Evolutionary conservation across 2,329 filamentous ascomycete species (phyloP).

Genomic region (Cytospora paraplurivora): DNA sequence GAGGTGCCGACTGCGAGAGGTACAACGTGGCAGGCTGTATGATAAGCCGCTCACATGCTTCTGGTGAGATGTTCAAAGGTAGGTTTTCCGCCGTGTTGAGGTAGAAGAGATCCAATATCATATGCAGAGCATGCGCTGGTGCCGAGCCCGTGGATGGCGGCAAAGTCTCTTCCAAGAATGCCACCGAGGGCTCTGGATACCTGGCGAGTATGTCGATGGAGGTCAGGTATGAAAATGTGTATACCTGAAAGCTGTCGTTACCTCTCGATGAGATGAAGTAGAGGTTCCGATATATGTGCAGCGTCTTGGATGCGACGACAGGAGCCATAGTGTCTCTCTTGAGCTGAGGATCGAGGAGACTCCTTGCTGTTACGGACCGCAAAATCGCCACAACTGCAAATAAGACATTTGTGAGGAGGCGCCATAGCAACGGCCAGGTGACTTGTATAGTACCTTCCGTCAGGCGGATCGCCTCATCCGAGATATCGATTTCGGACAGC

Average conservation of each 20-base stretch:
- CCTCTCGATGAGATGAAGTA: conserved; percentile 81
- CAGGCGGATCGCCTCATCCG: conserved; percentile 65
- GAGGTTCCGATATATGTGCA: conserved; percentile 74
- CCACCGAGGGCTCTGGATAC: conserved; percentile 65
- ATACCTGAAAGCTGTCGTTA: conserved; percentile 76
- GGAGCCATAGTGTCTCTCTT: conserved; percentile 55
- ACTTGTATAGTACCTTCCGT: conserved; percentile 65
- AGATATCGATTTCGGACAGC: conserved; percentile 70
- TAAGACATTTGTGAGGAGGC: conserved; percentile 71
- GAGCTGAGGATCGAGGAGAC: conserved; percentile 54
- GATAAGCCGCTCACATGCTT: conserved; percentile 71
- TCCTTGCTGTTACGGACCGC: conserved; percentile 71
- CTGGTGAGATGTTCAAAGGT: conserved; percentile 66
- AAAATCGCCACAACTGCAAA: conserved; percentile 75
- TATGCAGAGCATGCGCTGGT: conserved; percentile 65
- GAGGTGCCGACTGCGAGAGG: conserved; percentile 53
- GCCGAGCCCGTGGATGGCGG: conserved; percentile 53
- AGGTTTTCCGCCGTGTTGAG: conserved; percentile 86
- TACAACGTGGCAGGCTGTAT: conserved; percentile 75
- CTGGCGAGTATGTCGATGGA: conserved; percentile 79
- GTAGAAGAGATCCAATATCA: conserved; percentile 83
- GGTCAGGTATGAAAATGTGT: conserved; percentile 80
- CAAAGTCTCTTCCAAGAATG: conserved; percentile 67
- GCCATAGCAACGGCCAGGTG: conserved; percentile 74
- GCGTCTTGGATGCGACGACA: conserved; percentile 67